Evolutionary conservation across 257 asterid species (phyloP), one percentile per base, ranked within the genome.

Genomic region (Striga asiatica): DNA sequence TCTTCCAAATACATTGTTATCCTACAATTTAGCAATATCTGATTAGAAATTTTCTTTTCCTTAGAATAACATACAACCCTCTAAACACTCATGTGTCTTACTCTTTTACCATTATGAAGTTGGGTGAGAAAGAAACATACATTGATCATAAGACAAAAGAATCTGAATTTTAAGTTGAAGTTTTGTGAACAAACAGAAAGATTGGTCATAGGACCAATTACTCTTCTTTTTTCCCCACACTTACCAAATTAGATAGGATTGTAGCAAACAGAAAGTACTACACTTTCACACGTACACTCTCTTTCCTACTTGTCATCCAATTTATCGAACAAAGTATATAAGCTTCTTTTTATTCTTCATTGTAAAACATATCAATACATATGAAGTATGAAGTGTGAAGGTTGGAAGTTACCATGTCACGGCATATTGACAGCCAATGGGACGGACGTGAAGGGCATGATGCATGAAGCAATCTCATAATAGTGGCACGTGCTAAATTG

Each of bases 381-480:
- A 11, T 3, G 10, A 37, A 50, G 13, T 21, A 50, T 50, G 21
- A 16, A 39, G 52, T 12, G 42, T 22, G 51, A 31, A 54, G 60
- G 71, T 51, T 43, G 50, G 38, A 62, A 65, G 34, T 54, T 80
- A 92, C 98, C 98, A 92, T 76, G 71, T 70, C 76, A 66, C 69
- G 95, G 77, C 94, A 88, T 74, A 92, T 77, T 20, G 80, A 81
- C 58, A 92, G 76, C 98, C 98, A 92, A 62, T 66, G 93, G n/a
- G 98, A 88, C 34, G 98, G 97, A 50, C 76, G 76, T 45, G 80
- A 84, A 50, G 97, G 94, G 75, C 95, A 78, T 51, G 98, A 84
- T 45, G 93, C 92, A 79, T 75, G 76, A 47, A 92, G 89, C 80
- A 92, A 72, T 57, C 97, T 79, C 83, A 78, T 79, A 61, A 92